phyloP scores from a whole-genome alignment of 768 basidiomycete species.

The Suillus clintonianus region DNA sequence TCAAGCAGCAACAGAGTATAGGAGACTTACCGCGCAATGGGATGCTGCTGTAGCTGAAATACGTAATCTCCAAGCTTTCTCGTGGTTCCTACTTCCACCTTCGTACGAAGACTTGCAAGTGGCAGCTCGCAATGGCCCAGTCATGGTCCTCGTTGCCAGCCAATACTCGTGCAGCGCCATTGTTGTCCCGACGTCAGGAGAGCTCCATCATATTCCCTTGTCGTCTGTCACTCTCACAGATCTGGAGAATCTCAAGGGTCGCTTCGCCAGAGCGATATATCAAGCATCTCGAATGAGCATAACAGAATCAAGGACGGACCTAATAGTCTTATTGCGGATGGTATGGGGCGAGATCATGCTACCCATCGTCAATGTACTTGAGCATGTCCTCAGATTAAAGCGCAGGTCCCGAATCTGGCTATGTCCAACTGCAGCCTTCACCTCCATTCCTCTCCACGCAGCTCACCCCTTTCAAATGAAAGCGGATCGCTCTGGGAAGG shows the following conservation, averaged over 20 bases:
- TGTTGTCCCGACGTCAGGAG: constrained; percentile 2
- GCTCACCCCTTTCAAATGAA: constrained; percentile 29
- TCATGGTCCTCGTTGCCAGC: constrained; percentile 18
- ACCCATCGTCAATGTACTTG: not conserved
- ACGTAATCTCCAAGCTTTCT: constrained; percentile 11
- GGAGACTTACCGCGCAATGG: constrained; percentile 9
- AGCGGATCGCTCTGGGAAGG: not conserved
- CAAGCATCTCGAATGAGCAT: constrained; percentile 8
- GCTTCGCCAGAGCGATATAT: constrained; percentile 8
- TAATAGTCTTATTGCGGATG: not conserved
- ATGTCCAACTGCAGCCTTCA: constrained; percentile 11
- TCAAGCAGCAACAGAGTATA: constrained; percentile 10
- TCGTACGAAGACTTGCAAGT: constrained; percentile 10
- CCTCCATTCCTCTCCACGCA: constrained; percentile 14
- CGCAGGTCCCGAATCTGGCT: constrained; percentile 5
- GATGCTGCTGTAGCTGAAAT: constrained; percentile 8
- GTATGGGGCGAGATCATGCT: constrained; percentile 2
- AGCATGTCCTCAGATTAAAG: not conserved
- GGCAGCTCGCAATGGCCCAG: constrained; percentile 19
- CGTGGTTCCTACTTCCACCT: constrained; percentile 17
- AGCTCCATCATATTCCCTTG: constrained; percentile 15
- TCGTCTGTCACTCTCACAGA: constrained; percentile 13
- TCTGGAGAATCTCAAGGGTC: constrained; percentile 10
- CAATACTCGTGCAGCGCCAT: constrained; percentile 16
- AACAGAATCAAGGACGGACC: constrained; percentile 9